A percentile compares a stretch with the other conserved stretches of the same genome.
phyloP scores from a whole-genome alignment of 495 filamentous ascomycete species.

The Recurvomyces mirabilis region DNA sequence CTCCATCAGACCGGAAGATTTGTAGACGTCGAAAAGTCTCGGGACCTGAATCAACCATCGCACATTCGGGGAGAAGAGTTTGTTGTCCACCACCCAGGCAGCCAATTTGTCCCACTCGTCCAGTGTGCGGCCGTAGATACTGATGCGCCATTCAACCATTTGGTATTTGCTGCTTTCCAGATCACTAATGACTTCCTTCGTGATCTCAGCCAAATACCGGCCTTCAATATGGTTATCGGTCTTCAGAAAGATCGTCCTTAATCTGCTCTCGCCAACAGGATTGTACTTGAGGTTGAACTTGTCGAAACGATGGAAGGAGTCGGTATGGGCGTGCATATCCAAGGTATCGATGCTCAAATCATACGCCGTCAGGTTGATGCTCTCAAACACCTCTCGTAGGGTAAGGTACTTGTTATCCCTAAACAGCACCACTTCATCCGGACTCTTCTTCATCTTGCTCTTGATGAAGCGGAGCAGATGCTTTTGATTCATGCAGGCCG shows the following conservation, averaged over 20 bases:
- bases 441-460: constrained; percentile 96
- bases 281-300: constrained; percentile 99
- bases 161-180: constrained; percentile 98
- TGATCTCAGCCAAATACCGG: constrained; percentile 91
- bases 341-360: constrained; percentile 97
- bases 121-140: constrained; percentile 81
- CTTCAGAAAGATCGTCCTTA: constrained; percentile 94
- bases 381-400: constrained; percentile 86
- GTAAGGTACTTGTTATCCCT: constrained; percentile 89
- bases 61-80: constrained; percentile 91
- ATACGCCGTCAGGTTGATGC: constrained; percentile 92
- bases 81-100: constrained; percentile 98
- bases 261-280: constrained; percentile 85
- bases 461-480: constrained; percentile 97
- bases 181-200: constrained; percentile 95
- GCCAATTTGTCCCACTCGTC: constrained; percentile 98
- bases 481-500: constrained; percentile 99
- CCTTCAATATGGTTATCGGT: constrained; percentile 97
- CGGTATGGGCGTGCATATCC: constrained; percentile 98
- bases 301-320: constrained; percentile 97
- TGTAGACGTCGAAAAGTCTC: constrained; percentile 91
- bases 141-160: constrained; percentile 98
- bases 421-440: constrained; percentile 85
- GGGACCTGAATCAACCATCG: constrained; percentile 96
- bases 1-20: constrained; percentile 70